Percentiles rank a stretch among this genome's conserved stretches.
phyloP scores from a whole-genome alignment of 1,139 yeast species.

The Suhomyces panamericanus region DNA sequence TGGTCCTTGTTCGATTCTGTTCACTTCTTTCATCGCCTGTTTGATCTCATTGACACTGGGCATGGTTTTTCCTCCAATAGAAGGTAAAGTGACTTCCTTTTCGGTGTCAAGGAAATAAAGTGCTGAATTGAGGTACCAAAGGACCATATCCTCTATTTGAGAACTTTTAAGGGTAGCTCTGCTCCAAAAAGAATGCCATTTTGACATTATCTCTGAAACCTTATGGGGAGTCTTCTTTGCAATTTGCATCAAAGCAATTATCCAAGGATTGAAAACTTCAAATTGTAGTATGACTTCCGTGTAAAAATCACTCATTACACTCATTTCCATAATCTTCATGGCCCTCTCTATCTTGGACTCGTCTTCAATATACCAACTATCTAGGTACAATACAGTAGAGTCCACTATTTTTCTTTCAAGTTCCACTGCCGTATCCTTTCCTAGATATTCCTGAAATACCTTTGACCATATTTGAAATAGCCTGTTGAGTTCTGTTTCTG shows the following conservation, averaged over 20 bases:
- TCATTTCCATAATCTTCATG: not conserved
- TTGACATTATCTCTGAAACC: conserved; percentile 4
- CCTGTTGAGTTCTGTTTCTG: conserved; percentile 4
- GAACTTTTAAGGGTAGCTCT: not conserved
- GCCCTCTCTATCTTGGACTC: not conserved
- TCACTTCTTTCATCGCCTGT: not conserved
- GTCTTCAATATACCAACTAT: not conserved
- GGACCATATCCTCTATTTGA: not conserved
- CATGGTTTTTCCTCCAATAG: conserved; percentile 14
- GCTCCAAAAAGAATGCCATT: conserved; percentile 12
- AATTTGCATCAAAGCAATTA: conserved; percentile 6
- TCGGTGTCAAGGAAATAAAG: conserved; percentile 16
- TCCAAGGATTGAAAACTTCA: conserved; percentile 33
- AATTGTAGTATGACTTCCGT: conserved; percentile 27
- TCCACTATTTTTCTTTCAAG: not conserved
- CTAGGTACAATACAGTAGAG: conserved; percentile 1
- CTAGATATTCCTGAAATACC: conserved; percentile 15
- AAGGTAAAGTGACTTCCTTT: conserved; percentile 17
- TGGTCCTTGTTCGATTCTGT: not conserved
- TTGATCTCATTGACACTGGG: conserved; percentile 8
- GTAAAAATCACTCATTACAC: conserved; percentile 1
- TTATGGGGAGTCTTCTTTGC: not conserved
- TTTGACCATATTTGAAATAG: conserved; percentile 14
- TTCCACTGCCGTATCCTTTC: not conserved
- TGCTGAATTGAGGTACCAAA: conserved; percentile 31